These are phyloP conservation scores for Saccharomyces cerevisiae DNA, from an alignment of 805 yeast species.

Conservation along the genomic window DNA sequence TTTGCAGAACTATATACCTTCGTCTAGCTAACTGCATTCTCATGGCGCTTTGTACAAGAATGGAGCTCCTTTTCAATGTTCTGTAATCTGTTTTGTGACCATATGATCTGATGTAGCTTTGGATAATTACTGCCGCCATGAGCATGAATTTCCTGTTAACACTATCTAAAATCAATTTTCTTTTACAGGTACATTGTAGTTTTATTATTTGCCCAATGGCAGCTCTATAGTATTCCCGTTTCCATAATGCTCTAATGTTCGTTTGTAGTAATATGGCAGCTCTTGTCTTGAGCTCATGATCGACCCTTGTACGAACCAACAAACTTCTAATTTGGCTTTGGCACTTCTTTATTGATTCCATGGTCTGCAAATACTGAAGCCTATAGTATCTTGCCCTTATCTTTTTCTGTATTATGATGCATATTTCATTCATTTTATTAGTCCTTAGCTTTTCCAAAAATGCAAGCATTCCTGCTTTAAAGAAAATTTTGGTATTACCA, in stretches of 20 bases:
- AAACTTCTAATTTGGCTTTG: slow-evolving; percentile 65
- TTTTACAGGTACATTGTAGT: slow-evolving; percentile 43
- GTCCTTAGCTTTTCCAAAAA: slow-evolving; percentile 77
- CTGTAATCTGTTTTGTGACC: slow-evolving; percentile 41
- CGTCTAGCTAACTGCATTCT: slow-evolving; percentile 63
- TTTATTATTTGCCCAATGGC: slow-evolving; percentile 20
- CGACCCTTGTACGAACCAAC: slow-evolving; percentile 47
- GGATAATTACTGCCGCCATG: slow-evolving; percentile 56
- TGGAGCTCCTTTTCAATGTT: slow-evolving; percentile 42
- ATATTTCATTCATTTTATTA: slow-evolving; percentile 65
- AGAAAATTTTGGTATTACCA: slow-evolving; percentile 89
- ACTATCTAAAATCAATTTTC: slow-evolving; percentile 39
- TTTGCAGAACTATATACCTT: slow-evolving; percentile 51
- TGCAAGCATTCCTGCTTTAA: slow-evolving; percentile 95
- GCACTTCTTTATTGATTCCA: slow-evolving; percentile 44
- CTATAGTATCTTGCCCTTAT: slow-evolving; percentile 61
- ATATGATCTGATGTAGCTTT: slow-evolving; percentile 58
- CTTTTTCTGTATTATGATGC: slow-evolving; percentile 78
- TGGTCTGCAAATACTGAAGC: slow-evolving; percentile 46
- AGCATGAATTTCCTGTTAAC: slow-evolving; percentile 41
- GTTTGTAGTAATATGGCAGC: slow-evolving; percentile 77
- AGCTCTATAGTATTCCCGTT: slow-evolving; percentile 31
- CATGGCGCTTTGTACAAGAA: slow-evolving; percentile 59
- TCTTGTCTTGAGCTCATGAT: slow-evolving; percentile 45
- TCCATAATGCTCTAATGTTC: slow-evolving; percentile 44